phyloP scores from a whole-genome alignment of 2,329 filamentous ascomycete genomes.

The Periconia sp. region DNA sequence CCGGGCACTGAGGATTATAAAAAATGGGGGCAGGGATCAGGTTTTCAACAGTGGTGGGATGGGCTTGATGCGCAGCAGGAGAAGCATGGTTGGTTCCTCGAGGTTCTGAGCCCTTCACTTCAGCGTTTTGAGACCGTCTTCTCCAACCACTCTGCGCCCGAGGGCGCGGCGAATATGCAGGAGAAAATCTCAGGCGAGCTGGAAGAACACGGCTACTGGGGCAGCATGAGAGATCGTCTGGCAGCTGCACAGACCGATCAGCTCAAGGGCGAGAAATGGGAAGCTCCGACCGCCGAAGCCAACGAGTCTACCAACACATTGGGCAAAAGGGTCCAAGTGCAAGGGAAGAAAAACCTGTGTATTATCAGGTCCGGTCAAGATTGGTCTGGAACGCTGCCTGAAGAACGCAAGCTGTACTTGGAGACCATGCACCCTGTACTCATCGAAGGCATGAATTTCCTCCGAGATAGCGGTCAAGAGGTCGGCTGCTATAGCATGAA shows the following conservation, averaged over 20 bases:
- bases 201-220: conserved; percentile 51
- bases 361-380: conserved; percentile 52
- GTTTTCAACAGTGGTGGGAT: conserved; percentile 46
- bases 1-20: conserved; percentile 27
- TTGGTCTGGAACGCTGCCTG: conserved; percentile 45
- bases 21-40: conserved; percentile 37
- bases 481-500: conserved; percentile 50
- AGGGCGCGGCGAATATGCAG: conserved; percentile 48
- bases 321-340: conserved; percentile 31
- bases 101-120: conserved; percentile 46
- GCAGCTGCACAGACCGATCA: conserved; percentile 43
- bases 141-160: conserved; percentile 39
- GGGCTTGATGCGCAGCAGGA: conserved; percentile 25
- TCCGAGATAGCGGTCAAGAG: conserved; percentile 46
- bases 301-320: neutral
- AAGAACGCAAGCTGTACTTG: conserved; percentile 49
- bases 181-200: conserved; percentile 42
- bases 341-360: conserved; percentile 45
- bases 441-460: conserved; percentile 48
- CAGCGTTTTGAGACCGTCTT: conserved; percentile 51
- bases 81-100: conserved; percentile 46
- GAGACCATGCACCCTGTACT: conserved; percentile 51
- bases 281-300: neutral
- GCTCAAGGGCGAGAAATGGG: conserved; percentile 33
- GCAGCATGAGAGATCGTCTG: conserved; percentile 50